Conservation (phyloP, 805 yeast genomes). For the Metschnikowia amazonensis region DNA sequence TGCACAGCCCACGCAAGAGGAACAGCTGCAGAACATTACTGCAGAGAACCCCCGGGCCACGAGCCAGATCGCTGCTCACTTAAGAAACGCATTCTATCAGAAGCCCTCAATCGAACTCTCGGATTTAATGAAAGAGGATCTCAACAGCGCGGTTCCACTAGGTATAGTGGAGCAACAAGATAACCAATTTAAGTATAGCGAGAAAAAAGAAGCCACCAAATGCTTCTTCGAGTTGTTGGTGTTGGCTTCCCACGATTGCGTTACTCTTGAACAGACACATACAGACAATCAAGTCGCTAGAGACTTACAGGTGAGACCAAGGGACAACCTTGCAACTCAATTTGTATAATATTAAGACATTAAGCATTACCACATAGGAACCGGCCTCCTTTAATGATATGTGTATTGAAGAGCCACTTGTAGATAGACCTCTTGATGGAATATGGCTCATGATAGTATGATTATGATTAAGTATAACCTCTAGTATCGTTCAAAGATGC, state of each 20-base stretch:
- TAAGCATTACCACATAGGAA: background rate
- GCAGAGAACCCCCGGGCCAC: slow-evolving; percentile 46
- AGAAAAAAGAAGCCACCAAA: slow-evolving; percentile 59
- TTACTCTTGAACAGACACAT: slow-evolving; percentile 53
- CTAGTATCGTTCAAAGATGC: background rate
- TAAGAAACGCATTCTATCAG: slow-evolving; percentile 34
- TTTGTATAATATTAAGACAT: slow-evolving; percentile 13
- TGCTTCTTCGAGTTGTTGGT: slow-evolving; percentile 81
- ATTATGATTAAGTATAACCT: background rate
- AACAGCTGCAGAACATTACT: slow-evolving; percentile 18
- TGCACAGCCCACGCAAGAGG: slow-evolving; percentile 11
- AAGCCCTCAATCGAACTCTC: slow-evolving; percentile 27
- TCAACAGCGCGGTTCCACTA: slow-evolving; percentile 16
- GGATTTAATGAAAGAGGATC: slow-evolving; percentile 39
- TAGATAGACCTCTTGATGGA: too few relatives aligned
- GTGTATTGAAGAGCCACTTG: background rate
- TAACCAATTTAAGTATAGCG: slow-evolving; percentile 25
- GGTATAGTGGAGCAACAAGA: slow-evolving; percentile 18
- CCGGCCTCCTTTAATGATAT: too few relatives aligned
- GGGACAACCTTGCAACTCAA: slow-evolving; percentile 32
- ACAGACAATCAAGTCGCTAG: slow-evolving; percentile 45
- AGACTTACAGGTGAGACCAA: slow-evolving; percentile 50
- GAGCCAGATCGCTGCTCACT: slow-evolving; percentile 46
- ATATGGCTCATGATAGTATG: too few relatives aligned
- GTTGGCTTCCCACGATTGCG: slow-evolving; percentile 71